Percentiles rank a stretch among this genome's conserved stretches.
These are phyloP conservation scores for Phytopythium sindhum DNA, from an alignment of 352 stramenopile genomes.

Conservation along the genomic window DNA sequence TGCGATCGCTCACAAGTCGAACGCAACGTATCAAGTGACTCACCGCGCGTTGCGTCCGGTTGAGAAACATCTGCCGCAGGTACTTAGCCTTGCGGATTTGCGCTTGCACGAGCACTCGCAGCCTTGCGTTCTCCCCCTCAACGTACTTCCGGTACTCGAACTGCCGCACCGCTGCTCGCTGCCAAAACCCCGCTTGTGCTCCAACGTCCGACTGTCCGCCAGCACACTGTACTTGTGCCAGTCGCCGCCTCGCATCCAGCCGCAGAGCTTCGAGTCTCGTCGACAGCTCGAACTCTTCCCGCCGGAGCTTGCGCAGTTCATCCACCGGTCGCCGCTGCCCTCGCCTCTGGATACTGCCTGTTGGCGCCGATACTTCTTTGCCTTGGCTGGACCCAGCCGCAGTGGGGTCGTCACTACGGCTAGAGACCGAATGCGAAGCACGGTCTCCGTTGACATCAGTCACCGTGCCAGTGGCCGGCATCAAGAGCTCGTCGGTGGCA, in stretches of 20 bases:
- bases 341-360: background rate
- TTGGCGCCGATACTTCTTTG: background rate
- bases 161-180: background rate
- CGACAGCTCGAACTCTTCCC: conserved; percentile 7
- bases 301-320: background rate
- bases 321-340: background rate
- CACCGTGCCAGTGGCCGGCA: background rate
- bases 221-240: background rate
- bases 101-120: background rate
- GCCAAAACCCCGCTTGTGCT: background rate
- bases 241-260: background rate
- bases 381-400: background rate
- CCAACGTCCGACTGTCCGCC: too few species aligned
- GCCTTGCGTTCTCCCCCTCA: conserved; percentile 1
- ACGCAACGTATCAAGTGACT: background rate
- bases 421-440: background rate
- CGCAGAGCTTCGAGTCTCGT: background rate
- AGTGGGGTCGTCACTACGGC: background rate
- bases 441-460: background rate
- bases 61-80: conserved; percentile 1
- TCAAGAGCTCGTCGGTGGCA: background rate
- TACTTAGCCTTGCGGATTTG: background rate
- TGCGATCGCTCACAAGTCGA: background rate
- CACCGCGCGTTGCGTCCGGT: background rate
- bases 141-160: conserved; percentile 1